Evolutionary conservation across 2,329 filamentous ascomycete genomes (phyloP).

Genomic region (Penicillium olsonii): DNA sequence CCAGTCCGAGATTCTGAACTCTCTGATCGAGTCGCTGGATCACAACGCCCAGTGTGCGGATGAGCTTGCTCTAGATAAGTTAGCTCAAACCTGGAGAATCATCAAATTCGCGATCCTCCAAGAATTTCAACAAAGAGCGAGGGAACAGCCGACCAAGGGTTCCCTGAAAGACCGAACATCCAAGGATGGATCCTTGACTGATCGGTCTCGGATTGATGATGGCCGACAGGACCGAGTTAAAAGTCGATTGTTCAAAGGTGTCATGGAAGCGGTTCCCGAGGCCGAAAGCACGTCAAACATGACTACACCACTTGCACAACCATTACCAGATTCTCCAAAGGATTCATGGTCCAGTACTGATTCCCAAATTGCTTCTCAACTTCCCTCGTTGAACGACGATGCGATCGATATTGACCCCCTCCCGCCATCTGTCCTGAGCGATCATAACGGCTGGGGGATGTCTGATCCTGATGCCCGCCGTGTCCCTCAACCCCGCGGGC

Average conservation of each 20-base stretch:
- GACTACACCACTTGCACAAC: slow-evolving; percentile 57
- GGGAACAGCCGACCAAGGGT: slow-evolving; percentile 30
- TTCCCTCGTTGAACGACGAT: slow-evolving; percentile 35
- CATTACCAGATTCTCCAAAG: slow-evolving; percentile 33
- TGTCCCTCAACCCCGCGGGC: slow-evolving; percentile 22
- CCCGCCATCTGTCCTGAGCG: slow-evolving; percentile 46
- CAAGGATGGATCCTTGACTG: slow-evolving; percentile 31
- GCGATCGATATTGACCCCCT: slow-evolving; percentile 43
- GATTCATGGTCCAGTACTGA: slow-evolving; percentile 21
- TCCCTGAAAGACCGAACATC: slow-evolving; percentile 29
- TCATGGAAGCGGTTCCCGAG: slow-evolving; percentile 42
- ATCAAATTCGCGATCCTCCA: slow-evolving; percentile 53
- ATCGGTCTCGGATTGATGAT: slow-evolving; percentile 30
- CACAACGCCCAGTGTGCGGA: slow-evolving; percentile 58
- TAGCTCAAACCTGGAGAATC: slow-evolving; percentile 62
- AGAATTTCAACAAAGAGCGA: slow-evolving; percentile 48
- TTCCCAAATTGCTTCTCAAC: slow-evolving; percentile 35
- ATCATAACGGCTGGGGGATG: slow-evolving; percentile 37
- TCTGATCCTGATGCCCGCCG: slow-evolving; percentile 26
- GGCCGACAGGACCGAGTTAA: slow-evolving; percentile 42
- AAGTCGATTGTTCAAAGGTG: slow-evolving; percentile 46
- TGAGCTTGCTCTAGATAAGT: slow-evolving; percentile 50
- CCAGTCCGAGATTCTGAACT: slow-evolving; percentile 30
- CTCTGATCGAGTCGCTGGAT: slow-evolving; percentile 48
- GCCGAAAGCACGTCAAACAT: slow-evolving; percentile 57